phyloP scores from a whole-genome alignment of 805 yeast species.

The Metschnikowia koreensis region DNA sequence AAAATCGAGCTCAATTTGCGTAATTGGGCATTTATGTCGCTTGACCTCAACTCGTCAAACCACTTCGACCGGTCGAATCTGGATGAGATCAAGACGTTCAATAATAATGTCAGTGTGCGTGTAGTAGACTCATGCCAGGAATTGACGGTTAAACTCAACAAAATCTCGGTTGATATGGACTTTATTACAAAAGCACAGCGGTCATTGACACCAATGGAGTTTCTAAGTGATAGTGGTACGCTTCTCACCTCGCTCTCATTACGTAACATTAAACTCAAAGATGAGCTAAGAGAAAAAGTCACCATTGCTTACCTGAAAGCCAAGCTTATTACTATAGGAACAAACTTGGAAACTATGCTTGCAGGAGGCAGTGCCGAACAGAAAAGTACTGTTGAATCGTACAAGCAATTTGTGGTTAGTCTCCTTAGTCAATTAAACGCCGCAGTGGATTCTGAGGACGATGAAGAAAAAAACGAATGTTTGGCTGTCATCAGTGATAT shows the following conservation, averaged over 20 bases:
- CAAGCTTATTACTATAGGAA: constrained; percentile 61
- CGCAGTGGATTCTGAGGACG: constrained; percentile 53
- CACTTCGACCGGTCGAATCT: constrained; percentile 29
- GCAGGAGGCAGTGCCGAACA: constrained; percentile 36
- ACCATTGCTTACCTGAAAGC: constrained; percentile 64
- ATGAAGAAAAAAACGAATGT: constrained; percentile 62
- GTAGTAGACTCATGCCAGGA: constrained; percentile 53
- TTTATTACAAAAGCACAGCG: constrained; percentile 44
- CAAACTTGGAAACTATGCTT: constrained; percentile 52
- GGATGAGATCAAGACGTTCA: constrained; percentile 36
- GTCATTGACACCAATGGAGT: constrained; percentile 43
- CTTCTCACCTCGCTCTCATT: constrained; percentile 44
- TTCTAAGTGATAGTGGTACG: constrained; percentile 53
- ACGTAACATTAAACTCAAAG: constrained; percentile 49
- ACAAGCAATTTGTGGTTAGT: constrained; percentile 58
- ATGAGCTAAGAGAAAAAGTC: constrained; percentile 49
- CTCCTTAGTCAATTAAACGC: constrained; percentile 56
- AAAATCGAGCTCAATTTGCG: constrained; percentile 45
- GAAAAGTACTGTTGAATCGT: constrained; percentile 37
- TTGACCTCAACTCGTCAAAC: constrained; percentile 46
- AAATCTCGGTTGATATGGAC: constrained; percentile 46
- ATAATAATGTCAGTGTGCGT: constrained; percentile 52
- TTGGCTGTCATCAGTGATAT: constrained; percentile 65
- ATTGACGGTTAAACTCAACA: constrained; percentile 39
- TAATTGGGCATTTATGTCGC: constrained; percentile 55